Evolutionary conservation across 1,284 basidiomycete species (phyloP).

Genomic region (Uromyces viciae-fabae): DNA sequence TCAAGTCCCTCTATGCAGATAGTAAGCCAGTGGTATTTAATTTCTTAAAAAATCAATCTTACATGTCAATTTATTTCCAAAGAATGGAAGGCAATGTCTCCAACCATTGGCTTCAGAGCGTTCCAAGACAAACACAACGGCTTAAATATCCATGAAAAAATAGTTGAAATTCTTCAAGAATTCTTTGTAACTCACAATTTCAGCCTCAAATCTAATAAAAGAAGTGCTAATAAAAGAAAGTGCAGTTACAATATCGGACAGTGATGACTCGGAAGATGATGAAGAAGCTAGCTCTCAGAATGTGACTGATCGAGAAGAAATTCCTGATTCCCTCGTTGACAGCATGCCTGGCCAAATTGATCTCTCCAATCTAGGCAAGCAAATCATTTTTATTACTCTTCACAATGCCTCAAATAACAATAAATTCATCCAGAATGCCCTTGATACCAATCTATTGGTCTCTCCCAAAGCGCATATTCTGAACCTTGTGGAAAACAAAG

Average conservation of each 20-base stretch:
- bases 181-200: not conserved
- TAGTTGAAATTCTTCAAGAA: not conserved
- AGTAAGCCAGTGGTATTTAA: not conserved
- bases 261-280: not conserved
- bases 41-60: not conserved
- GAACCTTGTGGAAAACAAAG: not conserved
- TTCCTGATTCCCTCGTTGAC: too few relatives aligned
- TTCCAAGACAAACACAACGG: not conserved
- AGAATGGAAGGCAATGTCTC: not conserved
- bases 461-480: not conserved
- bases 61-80: not conserved
- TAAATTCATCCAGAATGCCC: not conserved
- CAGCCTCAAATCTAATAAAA: not conserved
- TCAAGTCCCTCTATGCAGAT: not conserved
- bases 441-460: not conserved
- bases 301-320: not conserved
- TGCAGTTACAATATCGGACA: not conserved
- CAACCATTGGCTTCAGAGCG: not conserved
- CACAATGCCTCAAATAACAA: conserved; percentile 3
- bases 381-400: not conserved
- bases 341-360: not conserved
- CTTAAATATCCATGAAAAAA: not conserved
- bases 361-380: not conserved
- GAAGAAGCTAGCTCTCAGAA: not conserved
- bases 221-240: not conserved